Base-by-base conservation (phyloP, 129 eudicot species). In the Dittrichia graveolens region DNA sequence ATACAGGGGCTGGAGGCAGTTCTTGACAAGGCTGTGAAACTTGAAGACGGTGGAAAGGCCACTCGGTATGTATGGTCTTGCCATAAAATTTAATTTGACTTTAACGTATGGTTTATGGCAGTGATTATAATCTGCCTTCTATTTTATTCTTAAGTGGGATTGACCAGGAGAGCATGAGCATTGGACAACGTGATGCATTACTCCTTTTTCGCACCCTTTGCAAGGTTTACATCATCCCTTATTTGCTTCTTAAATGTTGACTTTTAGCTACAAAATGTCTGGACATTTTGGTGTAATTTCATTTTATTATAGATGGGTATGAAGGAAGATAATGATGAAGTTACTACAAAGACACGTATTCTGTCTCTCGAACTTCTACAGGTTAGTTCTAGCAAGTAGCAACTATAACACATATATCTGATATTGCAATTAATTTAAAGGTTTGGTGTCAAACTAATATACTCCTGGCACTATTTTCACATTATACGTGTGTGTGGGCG, bases 11-110 rank as follows among this genome's bases (percentile, higher is more conserved):
- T 95, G 80, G 99, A 95, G 80, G 99, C 99, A 74, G 97, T 86
- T 83, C 95, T 95, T 65, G 97, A 95, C 84, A 95, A 95, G 88
- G 99, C 99, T 83, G 95, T 95, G 81, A 75, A 88, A 65, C 97
- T 88, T 83, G 97, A 95, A 85, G 96, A 95, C 79, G 96, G 97
- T 73, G 87, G 82, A 81, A 91, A 85, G 73, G 79, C 82, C 50
- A 70, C 84, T 37, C 88, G 97, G 96, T 83, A 82, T 75, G 31
- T 61, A 56, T 42, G 4, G 14, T 75, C 6, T 60, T 69, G 47
- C 43, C 59, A 11, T 4, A 37, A 42, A 62, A 46, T 68, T 53
- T 19, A n/a, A 55, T 34, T 50, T n/a, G 63, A 34, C 0, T 43
- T 57, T 65, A 31, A 37, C 16, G 16, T 67, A 67, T 42, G 31